Percentiles rank a stretch among this genome's conserved stretches.
Evolutionary conservation across 1,284 basidiomycete genomes (phyloP).

Genomic region (Cryptococcus floricola): DNA sequence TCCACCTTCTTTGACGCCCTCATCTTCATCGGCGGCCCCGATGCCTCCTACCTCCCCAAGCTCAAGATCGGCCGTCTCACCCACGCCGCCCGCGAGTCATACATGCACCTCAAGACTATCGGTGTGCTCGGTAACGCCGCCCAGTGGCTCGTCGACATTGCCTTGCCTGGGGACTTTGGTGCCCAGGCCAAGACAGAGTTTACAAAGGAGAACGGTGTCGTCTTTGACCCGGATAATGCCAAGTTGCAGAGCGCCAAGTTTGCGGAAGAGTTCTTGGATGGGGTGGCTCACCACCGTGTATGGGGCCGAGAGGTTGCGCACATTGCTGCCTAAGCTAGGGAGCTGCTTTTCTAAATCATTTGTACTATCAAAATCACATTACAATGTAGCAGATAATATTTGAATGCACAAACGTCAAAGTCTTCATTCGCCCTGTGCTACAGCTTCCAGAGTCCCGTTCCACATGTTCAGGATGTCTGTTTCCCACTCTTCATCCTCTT

Average conservation of each 20-base stretch:
- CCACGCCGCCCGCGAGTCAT: conserved; percentile 70
- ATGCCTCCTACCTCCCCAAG: conserved; percentile 54
- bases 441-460: conserved; percentile 16
- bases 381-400: neutral
- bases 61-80: conserved; percentile 50
- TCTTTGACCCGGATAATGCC: conserved; percentile 43
- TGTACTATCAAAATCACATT: neutral
- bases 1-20: conserved; percentile 76
- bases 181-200: conserved; percentile 22
- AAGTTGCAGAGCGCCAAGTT: conserved; percentile 47
- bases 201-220: conserved; percentile 39
- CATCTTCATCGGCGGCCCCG: conserved; percentile 62
- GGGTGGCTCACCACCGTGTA: conserved; percentile 43
- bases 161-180: conserved; percentile 41
- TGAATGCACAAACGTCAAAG: neutral
- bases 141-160: conserved; percentile 34
- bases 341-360: neutral
- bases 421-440: neutral
- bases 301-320: conserved; percentile 46
- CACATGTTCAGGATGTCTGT: conserved; percentile 19
- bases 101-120: conserved; percentile 72
- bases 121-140: conserved; percentile 60
- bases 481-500: conserved; percentile 17
- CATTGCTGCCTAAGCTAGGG: conserved; percentile 38
- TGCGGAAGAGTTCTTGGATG: conserved; percentile 37